Evolutionary conservation across 2,329 filamentous ascomycete genomes (phyloP), one percentile per base, ranked within the genome.

Genomic region (Epicoccum nigrum): DNA sequence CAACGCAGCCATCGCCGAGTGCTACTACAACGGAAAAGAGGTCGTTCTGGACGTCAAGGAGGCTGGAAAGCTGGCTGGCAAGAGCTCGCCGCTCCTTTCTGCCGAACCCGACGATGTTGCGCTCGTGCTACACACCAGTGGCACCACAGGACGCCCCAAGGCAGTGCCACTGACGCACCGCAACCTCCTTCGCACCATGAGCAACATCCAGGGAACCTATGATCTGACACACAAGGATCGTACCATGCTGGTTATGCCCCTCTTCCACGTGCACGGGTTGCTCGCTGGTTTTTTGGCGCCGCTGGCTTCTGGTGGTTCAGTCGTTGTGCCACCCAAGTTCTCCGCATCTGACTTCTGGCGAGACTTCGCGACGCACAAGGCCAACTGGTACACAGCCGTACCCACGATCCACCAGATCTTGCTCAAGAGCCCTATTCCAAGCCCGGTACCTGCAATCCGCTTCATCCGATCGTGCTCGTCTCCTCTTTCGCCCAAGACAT

Each of bases 381-480:
- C 90, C 20, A 96, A 90, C 71, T 96, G 91, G 91, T 96, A 94
- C 76, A 94, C 90, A 0, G 91, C 91, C 1, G 91, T 94, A n/a
- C 91, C 91, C 1, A 95, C 91, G 0, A 95, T 96, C 69, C 91
- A 95, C 73, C 90, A 94, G 69, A 93, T 96, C 64, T 80, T 96
- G 4, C 84, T 96, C 51, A 90, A 88, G 75, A 86, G 83, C 60
- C 85, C 88, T 6, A 72, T 83, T 3, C 91, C 90, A 4, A 82
- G 70, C 47, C 86, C 87, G 1, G 79, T 86, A 49, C 89, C 89
- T 2, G 71, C 80, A 13, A 94, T 96, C 66, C 85, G 91, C 60
- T 95, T 95, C 76, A 92, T 96, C 67, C 84, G 91, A 59, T 94
- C 90, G 12, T 95, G 91, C 77, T 93, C 89, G 9, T 92, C 88